Evolutionary conservation across 2,329 filamentous ascomycete species (phyloP).

Genomic region (Xylaria multiplex): DNA sequence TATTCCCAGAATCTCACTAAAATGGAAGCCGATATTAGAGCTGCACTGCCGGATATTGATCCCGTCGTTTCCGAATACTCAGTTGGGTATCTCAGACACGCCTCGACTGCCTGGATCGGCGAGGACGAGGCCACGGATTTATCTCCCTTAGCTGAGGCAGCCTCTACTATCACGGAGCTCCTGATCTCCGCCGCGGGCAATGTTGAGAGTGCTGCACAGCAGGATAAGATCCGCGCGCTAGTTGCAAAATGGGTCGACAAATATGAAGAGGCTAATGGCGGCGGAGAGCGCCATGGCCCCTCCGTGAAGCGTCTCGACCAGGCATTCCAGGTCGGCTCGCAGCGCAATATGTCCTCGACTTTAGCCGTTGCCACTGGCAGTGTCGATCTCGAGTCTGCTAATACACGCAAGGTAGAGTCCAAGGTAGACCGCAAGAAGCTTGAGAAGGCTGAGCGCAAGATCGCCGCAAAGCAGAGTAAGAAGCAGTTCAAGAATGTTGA

Average conservation of each 20-base stretch:
- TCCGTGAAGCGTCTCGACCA: conserved; percentile 90
- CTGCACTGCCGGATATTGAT: conserved; percentile 86
- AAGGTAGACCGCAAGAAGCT: conserved; percentile 99
- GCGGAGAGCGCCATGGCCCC: conserved; percentile 75
- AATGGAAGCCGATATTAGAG: conserved; percentile 90
- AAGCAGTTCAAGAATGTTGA: conserved; percentile 98
- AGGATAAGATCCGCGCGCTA: conserved; percentile 81
- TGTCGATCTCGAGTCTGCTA: conserved; percentile 94
- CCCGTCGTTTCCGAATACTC: conserved; percentile 91
- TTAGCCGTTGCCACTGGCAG: conserved; percentile 83
- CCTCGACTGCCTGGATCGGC: conserved; percentile 81
- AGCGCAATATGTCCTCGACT: conserved; percentile 96
- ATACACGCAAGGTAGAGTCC: conserved; percentile 92
- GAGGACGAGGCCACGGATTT: conserved; percentile 76
- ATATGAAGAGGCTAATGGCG: conserved; percentile 79
- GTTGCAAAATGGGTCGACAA: conserved; percentile 90
- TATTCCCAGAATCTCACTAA: conserved; percentile 25
- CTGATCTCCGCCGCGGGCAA: conserved; percentile 93
- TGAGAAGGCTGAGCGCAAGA: conserved; percentile 97
- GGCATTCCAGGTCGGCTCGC: conserved; percentile 91
- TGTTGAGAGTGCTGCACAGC: conserved; percentile 70
- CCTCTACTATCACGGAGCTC: conserved; percentile 83
- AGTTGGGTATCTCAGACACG: conserved; percentile 92
- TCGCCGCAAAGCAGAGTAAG: conserved; percentile 97
- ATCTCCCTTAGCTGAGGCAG: conserved; percentile 86